Conservation (phyloP, 2,329 filamentous ascomycete species). For the Alternaria burnsii region DNA sequence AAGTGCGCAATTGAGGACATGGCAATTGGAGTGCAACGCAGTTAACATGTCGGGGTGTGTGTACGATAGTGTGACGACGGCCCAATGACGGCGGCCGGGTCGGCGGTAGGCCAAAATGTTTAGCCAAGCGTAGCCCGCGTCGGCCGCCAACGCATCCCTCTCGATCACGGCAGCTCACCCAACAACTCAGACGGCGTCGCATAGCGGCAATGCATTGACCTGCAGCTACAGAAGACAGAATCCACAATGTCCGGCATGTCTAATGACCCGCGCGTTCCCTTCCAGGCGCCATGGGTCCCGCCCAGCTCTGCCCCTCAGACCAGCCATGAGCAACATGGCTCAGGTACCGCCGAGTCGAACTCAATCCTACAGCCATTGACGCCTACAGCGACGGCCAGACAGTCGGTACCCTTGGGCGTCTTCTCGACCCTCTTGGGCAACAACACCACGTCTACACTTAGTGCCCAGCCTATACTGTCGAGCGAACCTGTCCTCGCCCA, state of each 20-base stretch:
- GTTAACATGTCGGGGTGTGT: slow-evolving; percentile 21
- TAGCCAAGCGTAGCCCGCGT: slow-evolving; percentile 35
- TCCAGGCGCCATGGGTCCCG: slow-evolving; percentile 32
- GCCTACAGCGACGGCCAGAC: slow-evolving; percentile 47
- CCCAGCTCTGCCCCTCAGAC: slow-evolving; percentile 28
- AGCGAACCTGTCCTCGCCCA: slow-evolving; percentile 35
- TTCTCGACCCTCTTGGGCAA: slow-evolving; percentile 44
- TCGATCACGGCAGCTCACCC: slow-evolving; percentile 47
- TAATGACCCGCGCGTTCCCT: slow-evolving; percentile 34
- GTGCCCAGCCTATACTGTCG: slow-evolving; percentile 20
- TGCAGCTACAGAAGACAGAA: slow-evolving; percentile 45
- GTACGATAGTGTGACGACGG: slow-evolving; percentile 27
- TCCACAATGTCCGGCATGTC: slow-evolving; percentile 45
- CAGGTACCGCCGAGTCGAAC: slow-evolving; percentile 29
- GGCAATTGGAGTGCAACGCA: slow-evolving; percentile 16
- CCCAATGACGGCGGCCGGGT: slow-evolving; percentile 32
- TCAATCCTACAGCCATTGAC: slow-evolving; percentile 45
- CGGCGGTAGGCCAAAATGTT: neutral
- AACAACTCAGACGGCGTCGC: slow-evolving; percentile 44
- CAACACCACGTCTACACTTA: slow-evolving; percentile 31
- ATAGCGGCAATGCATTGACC: slow-evolving; percentile 51
- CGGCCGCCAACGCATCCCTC: slow-evolving; percentile 44
- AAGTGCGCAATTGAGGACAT: neutral
- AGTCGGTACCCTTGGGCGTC: slow-evolving; percentile 44
- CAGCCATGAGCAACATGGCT: slow-evolving; percentile 28